These are phyloP conservation scores for Trifolium subterraneum DNA, from an alignment of 306 rosid genomes.

Conservation along the genomic window DNA sequence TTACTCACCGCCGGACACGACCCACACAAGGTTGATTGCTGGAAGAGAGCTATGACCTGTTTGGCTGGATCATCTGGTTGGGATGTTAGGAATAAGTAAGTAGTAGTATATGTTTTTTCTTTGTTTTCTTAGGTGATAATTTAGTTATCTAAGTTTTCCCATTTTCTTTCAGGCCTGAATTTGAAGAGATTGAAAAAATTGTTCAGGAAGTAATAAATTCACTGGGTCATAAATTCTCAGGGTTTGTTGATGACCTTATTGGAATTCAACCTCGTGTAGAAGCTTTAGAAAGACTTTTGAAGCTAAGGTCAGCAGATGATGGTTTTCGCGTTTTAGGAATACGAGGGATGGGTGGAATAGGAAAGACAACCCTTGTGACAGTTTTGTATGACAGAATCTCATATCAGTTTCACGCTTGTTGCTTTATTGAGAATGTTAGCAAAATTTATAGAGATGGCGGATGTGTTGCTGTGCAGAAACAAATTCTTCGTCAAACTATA, in stretches of 20 bases:
- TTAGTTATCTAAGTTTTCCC: not conserved
- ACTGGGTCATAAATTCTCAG: constrained; percentile 27
- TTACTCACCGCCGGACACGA: not conserved
- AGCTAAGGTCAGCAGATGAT: not conserved
- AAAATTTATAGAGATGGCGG: constrained; percentile 21
- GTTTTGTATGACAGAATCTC: constrained; percentile 35
- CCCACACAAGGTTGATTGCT: not conserved
- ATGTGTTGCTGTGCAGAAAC: not conserved
- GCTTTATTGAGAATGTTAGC: constrained; percentile 28
- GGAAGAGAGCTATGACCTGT: not conserved
- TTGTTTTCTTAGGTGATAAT: not conserved
- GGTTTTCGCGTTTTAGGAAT: constrained; percentile 18
- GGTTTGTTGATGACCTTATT: constrained; percentile 15
- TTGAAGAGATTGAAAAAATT: not conserved
- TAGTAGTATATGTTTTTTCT: not conserved
- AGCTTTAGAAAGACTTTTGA: constrained; percentile 8
- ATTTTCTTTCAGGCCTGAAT: constrained; percentile 29
- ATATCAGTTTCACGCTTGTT: constrained; percentile 22
- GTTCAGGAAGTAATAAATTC: constrained; percentile 9
- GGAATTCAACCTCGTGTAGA: constrained; percentile 39
- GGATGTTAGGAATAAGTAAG: constrained; percentile 29
- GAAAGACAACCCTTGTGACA: constrained; percentile 40
- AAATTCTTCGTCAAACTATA: constrained; percentile 22
- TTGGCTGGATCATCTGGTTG: constrained; percentile 7
- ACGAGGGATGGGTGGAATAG: constrained; percentile 43